Base-by-base conservation (phyloP, 192 early-diverging fungal species). In the Tieghemiomyces parasiticus region DNA sequence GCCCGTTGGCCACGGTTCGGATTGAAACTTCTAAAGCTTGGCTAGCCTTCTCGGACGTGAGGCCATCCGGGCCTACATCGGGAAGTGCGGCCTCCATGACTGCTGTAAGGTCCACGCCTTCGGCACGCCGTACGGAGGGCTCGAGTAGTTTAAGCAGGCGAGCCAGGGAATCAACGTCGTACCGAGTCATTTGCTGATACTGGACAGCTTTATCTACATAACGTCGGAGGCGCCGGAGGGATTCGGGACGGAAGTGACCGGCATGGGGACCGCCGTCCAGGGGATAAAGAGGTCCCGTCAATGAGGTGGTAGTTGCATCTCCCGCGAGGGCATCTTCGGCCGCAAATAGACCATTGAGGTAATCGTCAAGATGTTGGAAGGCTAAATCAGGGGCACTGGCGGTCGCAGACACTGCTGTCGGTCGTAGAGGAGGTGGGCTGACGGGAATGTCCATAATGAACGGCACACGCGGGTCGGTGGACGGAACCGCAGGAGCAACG, bases 81-180 rank as follows among this genome's bases (percentile, higher is more conserved):
- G n/a, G n/a, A n/a, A n/a, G n/a, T n/a, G n/a, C n/a, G n/a, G n/a
- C n/a, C n/a, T n/a, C n/a, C n/a, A n/a, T n/a, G n/a, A n/a, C n/a
- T n/a, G n/a, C n/a, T n/a, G n/a, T 29, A 9, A 56, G 24, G 31
- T 56, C 29, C 12, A 56, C 32, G 14, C 24, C 2, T 16, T 35
- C 54, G 34, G 24, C 34, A 14, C 34, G 29, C 54, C 34, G 54
- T 10, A 56, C 24, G 16, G 54, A 29, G 1, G 13, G 54, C 14
- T 56, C 54, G 12, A 56, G 54, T 1, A 56, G 13, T 34, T 56
- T 56, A 16, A 56, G 29, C 16, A 56, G 33, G 20, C 54, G 54
- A 14, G 29, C 54, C 24, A 56, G 24, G 24, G 12, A 13, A 33
- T 34, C 54, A 24, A 24, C 24, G 1, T 26, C 14, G 31, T 33